phyloP scores from a whole-genome alignment of 163 green algal species.

The Volvox carteri region DNA sequence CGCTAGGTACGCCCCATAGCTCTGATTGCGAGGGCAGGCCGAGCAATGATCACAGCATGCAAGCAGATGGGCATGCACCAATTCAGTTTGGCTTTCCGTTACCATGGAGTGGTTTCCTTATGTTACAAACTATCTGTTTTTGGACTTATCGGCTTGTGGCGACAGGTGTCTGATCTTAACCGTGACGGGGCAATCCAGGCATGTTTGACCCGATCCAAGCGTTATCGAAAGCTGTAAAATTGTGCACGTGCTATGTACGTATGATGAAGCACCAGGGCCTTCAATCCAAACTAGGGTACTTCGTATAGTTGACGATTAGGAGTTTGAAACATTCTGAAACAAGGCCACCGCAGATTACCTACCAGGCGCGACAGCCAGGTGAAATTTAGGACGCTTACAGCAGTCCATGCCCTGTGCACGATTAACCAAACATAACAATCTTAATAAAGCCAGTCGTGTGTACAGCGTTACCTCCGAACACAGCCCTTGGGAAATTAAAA shows the following conservation, averaged over 20 bases:
- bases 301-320: too few species aligned
- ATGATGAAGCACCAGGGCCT: too few species aligned
- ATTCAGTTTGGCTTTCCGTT: neutral
- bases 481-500: too few species aligned
- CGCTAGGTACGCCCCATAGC: constrained; percentile 33
- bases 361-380: neutral
- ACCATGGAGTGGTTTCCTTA: neutral
- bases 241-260: neutral
- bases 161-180: too few species aligned
- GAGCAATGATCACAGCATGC: too few species aligned
- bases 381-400: constrained; percentile 28
- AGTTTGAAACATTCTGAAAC: neutral
- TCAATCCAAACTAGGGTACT: too few species aligned
- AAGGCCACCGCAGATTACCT: neutral
- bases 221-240: neutral
- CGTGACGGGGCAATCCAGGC: neutral
- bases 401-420: constrained; percentile 8
- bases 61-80: too few species aligned
- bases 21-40: too few species aligned
- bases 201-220: neutral
- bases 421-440: neutral
- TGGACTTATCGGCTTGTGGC: too few species aligned
- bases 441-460: too few species aligned
- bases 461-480: too few species aligned
- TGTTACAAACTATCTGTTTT: too few species aligned